phyloP scores from a whole-genome alignment of 371 early-diverging fungal species.

The Thermomucor indicae-seudaticae region DNA sequence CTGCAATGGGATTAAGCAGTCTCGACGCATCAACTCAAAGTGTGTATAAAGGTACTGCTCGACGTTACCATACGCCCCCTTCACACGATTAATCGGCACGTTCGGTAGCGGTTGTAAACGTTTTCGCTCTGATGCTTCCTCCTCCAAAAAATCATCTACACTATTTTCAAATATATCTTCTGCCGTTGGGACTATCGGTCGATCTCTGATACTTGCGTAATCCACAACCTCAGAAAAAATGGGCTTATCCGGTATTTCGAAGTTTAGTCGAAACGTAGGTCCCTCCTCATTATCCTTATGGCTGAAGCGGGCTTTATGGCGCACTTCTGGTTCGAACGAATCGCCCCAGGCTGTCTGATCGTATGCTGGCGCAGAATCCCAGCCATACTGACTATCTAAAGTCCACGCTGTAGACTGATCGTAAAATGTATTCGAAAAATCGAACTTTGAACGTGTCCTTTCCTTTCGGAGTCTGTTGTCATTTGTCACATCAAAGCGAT shows the following conservation, averaged over 20 bases:
- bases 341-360: constrained; percentile 3
- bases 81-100: constrained; percentile 50
- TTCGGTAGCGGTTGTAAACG: constrained; percentile 20
- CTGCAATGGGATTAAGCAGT: constrained; percentile 53
- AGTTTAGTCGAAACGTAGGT: constrained; percentile 16
- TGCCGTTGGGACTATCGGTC: constrained; percentile 23
- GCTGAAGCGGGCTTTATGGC: constrained; percentile 5
- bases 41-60: constrained; percentile 63
- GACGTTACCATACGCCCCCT: constrained; percentile 42
- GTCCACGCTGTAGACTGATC: constrained; percentile 6
- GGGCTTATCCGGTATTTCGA: constrained; percentile 23
- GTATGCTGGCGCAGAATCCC: constrained; percentile 4
- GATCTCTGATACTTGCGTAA: constrained; percentile 18
- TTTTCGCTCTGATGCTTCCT: background rate
- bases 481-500: constrained; percentile 9
- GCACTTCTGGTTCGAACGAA: background rate
- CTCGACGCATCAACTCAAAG: constrained; percentile 62
- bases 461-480: background rate
- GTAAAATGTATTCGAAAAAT: background rate
- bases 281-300: background rate
- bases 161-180: constrained; percentile 24
- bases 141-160: constrained; percentile 3
- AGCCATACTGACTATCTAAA: constrained; percentile 4
- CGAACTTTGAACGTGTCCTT: constrained; percentile 7
- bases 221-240: constrained; percentile 22